Base-by-base conservation (phyloP, 495 filamentous ascomycete species). In the Bathelium albidoporum region DNA sequence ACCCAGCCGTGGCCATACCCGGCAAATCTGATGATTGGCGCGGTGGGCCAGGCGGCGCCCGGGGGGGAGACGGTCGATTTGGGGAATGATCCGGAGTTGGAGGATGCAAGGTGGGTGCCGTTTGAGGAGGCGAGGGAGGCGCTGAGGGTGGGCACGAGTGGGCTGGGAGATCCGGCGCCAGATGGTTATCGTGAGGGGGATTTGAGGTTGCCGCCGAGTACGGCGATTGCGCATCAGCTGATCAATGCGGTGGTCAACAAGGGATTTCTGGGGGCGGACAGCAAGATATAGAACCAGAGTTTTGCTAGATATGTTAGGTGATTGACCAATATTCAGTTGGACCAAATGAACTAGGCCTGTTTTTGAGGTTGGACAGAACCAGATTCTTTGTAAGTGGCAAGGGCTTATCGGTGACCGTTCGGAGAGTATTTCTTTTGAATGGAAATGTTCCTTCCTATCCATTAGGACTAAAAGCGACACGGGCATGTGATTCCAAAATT, bases 1-100 rank as follows among this genome's bases (percentile, higher is more conserved):
- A 91, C 91, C 62, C 94, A 98, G 77, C 94, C 94, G 9, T 91
- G 89, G 89, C 89, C 89, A 12, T 93, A 89, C 72, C 88, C 89
- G 0, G 89, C 89, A 7, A 96, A 88, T 69, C 73, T 97, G 68
- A 97, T 98, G 94, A 94, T 98, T 68, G 95, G 94, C 0, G 85
- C 91, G 2, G 84, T 97, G 67, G 95, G 85, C 5, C 92, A 97
- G 79, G 90, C 91, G 16, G 75, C 87, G 29, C 85, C 88, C 0
- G 65, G 62, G 3, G 89, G 89, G 18, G 95, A 98, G 80, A 81
- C 75, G 59, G 89, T 98, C 65, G 80, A 83, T 68, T 74, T 98
- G 28, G 85, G 89, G 16, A 85, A 97, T 77, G 94, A 98, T 66
- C 88, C 89, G 0, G 95, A 98, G 79, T 73, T 97, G 60, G 89